A percentile compares a stretch with the other conserved stretches of the same genome.
phyloP scores from a whole-genome alignment of 2,329 filamentous ascomycete genomes.

The Aspergillus hortae region DNA sequence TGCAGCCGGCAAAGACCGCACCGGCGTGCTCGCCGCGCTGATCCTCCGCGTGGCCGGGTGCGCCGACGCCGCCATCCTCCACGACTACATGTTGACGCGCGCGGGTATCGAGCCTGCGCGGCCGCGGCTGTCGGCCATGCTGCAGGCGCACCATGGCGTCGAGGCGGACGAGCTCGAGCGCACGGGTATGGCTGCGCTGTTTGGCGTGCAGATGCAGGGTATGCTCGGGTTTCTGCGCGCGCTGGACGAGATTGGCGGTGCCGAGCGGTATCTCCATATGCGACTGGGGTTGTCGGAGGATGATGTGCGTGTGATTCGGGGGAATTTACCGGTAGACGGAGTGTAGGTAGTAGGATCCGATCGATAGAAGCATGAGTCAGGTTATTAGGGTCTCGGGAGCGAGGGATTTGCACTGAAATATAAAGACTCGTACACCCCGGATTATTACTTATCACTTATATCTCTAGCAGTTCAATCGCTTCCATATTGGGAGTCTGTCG shows the following conservation, averaged over 20 bases:
- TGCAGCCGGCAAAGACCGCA: conserved; percentile 72
- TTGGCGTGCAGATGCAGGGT: conserved; percentile 19
- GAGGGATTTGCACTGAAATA: too few relatives aligned
- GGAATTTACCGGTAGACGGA: conserved; percentile 12
- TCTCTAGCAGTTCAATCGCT: too few relatives aligned
- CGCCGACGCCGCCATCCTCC: conserved; percentile 53
- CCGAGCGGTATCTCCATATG: conserved; percentile 18
- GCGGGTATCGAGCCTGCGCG: conserved; percentile 23
- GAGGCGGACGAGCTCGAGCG: conserved; percentile 17
- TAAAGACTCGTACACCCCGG: too few relatives aligned
- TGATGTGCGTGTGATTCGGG: conserved; percentile 19
- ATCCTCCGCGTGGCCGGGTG: conserved; percentile 63
- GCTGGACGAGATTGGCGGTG: conserved; percentile 21
- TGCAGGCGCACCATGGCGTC: conserved; percentile 14
- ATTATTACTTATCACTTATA: too few relatives aligned
- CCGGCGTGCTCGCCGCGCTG: conserved; percentile 67
- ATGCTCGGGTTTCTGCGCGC: conserved; percentile 24
- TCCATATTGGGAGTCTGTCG: too few relatives aligned
- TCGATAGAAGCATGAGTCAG: too few relatives aligned
- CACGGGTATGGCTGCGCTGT: conserved; percentile 21
- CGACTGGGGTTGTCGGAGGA: conserved; percentile 18
- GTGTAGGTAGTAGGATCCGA: neutral
- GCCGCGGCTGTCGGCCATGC: conserved; percentile 15
- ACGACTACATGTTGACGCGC: conserved; percentile 57
- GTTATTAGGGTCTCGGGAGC: too few relatives aligned